Percentiles rank a stretch among this genome's conserved stretches.
Evolutionary conservation across 805 yeast genomes (phyloP).

Genomic region (Priceomyces melissophilus): DNA sequence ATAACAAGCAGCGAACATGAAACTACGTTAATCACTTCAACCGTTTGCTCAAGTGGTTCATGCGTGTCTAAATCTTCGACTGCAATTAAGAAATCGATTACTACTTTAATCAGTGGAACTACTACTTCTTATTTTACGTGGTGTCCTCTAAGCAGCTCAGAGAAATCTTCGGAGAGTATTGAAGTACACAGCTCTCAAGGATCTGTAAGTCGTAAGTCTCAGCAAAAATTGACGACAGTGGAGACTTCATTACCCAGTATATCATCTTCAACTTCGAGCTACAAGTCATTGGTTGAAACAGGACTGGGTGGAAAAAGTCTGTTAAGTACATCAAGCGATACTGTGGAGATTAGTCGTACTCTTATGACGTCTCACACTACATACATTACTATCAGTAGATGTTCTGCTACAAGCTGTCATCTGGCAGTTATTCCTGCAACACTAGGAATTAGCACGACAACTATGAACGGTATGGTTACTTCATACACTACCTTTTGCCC

Average conservation of each 20-base stretch:
- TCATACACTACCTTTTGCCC: slow-evolving; percentile 18
- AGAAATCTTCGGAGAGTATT: background rate
- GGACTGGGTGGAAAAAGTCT: background rate
- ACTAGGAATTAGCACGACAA: slow-evolving; percentile 16
- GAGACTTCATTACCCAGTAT: background rate
- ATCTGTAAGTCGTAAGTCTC: too few relatives aligned
- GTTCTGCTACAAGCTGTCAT: slow-evolving; percentile 22
- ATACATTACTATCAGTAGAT: slow-evolving; percentile 22
- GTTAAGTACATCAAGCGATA: background rate
- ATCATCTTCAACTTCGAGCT: background rate
- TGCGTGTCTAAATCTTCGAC: slow-evolving; percentile 11
- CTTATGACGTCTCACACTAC: slow-evolving; percentile 12
- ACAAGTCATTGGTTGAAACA: background rate
- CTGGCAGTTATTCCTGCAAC: slow-evolving; percentile 4
- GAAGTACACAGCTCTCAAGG: too few relatives aligned
- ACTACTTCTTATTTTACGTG: slow-evolving; percentile 13
- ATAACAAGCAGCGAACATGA: slow-evolving; percentile 11
- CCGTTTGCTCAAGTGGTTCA: slow-evolving; percentile 26
- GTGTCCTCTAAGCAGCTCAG: slow-evolving; percentile 10
- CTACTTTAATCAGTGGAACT: slow-evolving; percentile 5
- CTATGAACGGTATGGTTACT: slow-evolving; percentile 6
- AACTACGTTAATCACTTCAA: slow-evolving; percentile 9
- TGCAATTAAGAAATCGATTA: background rate
- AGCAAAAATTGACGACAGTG: too few relatives aligned
- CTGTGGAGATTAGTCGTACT: slow-evolving; percentile 1